Evolutionary conservation across 2,329 filamentous ascomycete species (phyloP).

Genomic region (Cadophora luteo-olivacea): DNA sequence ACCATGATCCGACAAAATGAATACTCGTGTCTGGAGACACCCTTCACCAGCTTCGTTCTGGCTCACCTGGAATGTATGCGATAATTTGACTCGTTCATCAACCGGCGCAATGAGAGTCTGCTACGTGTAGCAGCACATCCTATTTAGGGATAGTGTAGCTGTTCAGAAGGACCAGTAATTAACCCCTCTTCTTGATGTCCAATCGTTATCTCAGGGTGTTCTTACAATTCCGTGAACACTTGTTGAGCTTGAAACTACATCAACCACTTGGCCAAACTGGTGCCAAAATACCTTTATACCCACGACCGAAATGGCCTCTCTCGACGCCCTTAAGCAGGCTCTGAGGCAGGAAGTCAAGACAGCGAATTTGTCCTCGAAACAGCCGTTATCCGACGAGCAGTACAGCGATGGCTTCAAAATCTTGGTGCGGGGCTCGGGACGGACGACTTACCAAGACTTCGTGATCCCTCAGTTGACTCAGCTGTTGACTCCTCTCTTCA

Average conservation of each 20-base stretch:
- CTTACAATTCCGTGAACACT: conserved; percentile 18
- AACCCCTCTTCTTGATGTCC: conserved; percentile 20
- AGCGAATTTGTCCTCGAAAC: conserved; percentile 24
- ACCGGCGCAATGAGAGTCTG: not conserved
- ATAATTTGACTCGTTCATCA: not conserved
- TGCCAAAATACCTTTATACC: conserved; percentile 22
- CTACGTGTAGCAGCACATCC: not conserved
- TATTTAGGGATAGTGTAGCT: conserved; percentile 7
- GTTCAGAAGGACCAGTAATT: not conserved
- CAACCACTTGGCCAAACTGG: conserved; percentile 21
- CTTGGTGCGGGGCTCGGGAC: conserved; percentile 32
- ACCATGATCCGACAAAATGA: no score
- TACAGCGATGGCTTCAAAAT: conserved; percentile 35
- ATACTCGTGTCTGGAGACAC: no score
- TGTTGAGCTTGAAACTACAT: conserved; percentile 21
- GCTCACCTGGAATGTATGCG: not conserved
- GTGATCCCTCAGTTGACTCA: conserved; percentile 38
- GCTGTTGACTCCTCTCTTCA: conserved; percentile 46
- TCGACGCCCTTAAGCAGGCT: conserved; percentile 31
- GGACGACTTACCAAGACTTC: conserved; percentile 37
- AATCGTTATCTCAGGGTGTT: conserved; percentile 9
- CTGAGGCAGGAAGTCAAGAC: conserved; percentile 28
- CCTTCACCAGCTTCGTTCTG: no score
- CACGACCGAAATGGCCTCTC: conserved; percentile 30
- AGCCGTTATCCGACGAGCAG: conserved; percentile 32